Percentiles rank a stretch among this genome's conserved stretches.
These are phyloP conservation scores for Mycena belliarum DNA, from an alignment of 768 basidiomycete species.

Conservation along the genomic window DNA sequence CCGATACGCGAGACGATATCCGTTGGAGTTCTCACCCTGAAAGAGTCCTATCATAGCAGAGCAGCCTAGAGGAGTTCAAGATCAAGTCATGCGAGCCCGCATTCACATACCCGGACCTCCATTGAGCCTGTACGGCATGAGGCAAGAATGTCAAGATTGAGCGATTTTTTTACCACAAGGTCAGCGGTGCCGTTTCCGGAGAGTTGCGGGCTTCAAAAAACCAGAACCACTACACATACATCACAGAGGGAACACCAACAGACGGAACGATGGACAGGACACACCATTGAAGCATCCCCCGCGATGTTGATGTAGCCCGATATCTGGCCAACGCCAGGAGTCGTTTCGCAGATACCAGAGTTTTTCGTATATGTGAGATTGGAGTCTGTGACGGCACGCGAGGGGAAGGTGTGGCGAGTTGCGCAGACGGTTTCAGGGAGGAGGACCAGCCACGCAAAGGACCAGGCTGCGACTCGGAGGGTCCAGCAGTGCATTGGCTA, in stretches of 20 bases:
- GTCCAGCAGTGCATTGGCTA: neutral
- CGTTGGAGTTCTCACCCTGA: neutral
- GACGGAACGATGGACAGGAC: conserved; percentile 11
- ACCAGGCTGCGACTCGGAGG: neutral
- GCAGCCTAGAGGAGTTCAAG: neutral
- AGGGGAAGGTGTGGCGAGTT: neutral
- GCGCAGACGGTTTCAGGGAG: neutral
- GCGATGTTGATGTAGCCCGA: conserved; percentile 66
- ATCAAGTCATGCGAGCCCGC: neutral
- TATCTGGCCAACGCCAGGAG: conserved; percentile 56
- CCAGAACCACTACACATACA: conserved; percentile 46
- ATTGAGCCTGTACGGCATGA: neutral
- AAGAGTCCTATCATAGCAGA: neutral
- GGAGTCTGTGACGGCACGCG: neutral
- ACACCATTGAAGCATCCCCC: conserved; percentile 58
- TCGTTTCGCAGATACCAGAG: conserved; percentile 68
- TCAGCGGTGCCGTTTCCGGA: conserved; percentile 48
- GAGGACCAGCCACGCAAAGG: neutral
- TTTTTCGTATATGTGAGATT: conserved; percentile 43
- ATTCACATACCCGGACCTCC: neutral
- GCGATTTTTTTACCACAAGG: conserved; percentile 37
- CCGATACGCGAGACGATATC: neutral
- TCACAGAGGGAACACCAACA: neutral
- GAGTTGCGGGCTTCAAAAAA: conserved; percentile 51
- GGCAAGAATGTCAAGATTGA: too few relatives aligned